A percentile compares a stretch with the other conserved stretches of the same genome.
phyloP scores from a whole-genome alignment of 106 monocot genomes.

The Ottelia alismoides region DNA sequence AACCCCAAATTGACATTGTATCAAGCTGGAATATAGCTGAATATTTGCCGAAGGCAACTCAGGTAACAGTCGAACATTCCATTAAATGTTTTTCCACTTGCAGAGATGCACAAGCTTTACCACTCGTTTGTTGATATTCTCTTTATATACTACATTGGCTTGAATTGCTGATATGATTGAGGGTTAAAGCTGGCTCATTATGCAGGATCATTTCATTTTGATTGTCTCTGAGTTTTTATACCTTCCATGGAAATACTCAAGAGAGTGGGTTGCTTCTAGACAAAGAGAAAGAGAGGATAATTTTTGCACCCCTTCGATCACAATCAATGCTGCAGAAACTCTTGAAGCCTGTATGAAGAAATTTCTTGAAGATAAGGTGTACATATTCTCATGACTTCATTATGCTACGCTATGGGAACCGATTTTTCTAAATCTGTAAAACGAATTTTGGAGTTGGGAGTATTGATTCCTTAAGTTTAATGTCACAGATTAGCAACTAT shows the following conservation, averaged over 20 bases:
- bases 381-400: not conserved
- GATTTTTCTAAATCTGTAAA: not conserved
- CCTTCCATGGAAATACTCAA: conserved; percentile 75
- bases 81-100: too few relatives aligned
- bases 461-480: not conserved
- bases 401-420: not conserved
- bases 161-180: too few relatives aligned
- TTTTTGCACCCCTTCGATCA: conserved; percentile 70
- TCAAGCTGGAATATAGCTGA: conserved; percentile 97
- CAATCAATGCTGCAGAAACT: conserved; percentile 51
- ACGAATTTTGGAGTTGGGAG: not conserved
- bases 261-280: conserved; percentile 28
- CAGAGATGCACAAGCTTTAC: too few relatives aligned
- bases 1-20: conserved; percentile 59
- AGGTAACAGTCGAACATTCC: too few relatives aligned
- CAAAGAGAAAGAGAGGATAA: conserved; percentile 17
- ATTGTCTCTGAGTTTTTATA: conserved; percentile 86
- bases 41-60: conserved; percentile 49
- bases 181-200: not conserved
- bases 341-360: conserved; percentile 44
- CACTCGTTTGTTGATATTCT: too few relatives aligned
- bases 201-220: conserved; percentile 89
- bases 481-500: conserved; percentile 76
- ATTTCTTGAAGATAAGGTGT: conserved; percentile 76
- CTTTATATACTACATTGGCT: too few relatives aligned